Conservation (phyloP, 2,329 filamentous ascomycete species). For the Xylaria sp. region DNA sequence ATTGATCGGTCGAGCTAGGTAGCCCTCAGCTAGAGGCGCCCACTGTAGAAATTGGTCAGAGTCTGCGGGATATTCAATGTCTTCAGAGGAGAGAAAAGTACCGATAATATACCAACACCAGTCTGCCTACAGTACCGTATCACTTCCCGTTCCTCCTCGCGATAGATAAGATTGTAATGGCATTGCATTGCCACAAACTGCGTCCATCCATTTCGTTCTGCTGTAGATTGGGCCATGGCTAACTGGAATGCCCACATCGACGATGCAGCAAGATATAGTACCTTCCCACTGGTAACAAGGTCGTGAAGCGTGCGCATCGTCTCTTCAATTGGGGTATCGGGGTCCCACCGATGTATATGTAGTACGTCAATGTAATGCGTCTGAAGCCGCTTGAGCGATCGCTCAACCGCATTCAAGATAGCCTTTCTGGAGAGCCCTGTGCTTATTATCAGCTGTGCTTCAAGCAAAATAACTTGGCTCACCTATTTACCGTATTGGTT, state of each 20-base stretch:
- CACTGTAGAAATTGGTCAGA: slow-evolving; percentile 31
- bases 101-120: slow-evolving; percentile 47
- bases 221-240: slow-evolving; percentile 53
- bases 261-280: slow-evolving; percentile 58
- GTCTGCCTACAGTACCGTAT: slow-evolving; percentile 50
- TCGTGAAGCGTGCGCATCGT: slow-evolving; percentile 68
- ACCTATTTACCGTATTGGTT: slow-evolving; percentile 33
- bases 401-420: slow-evolving; percentile 46
- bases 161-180: slow-evolving; percentile 64
- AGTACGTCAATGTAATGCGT: slow-evolving; percentile 51
- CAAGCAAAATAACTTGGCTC: not conserved
- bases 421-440: slow-evolving; percentile 35
- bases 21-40: slow-evolving; percentile 40
- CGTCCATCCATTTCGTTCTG: slow-evolving; percentile 54
- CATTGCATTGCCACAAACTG: slow-evolving; percentile 69
- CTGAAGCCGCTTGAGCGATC: slow-evolving; percentile 49
- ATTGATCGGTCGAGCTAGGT: slow-evolving; percentile 9
- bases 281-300: slow-evolving; percentile 62
- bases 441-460: slow-evolving; percentile 1
- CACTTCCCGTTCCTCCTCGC: slow-evolving; percentile 64
- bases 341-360: slow-evolving; percentile 67
- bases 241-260: slow-evolving; percentile 50
- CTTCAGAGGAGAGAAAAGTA: slow-evolving; percentile 6
- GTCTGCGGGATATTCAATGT: slow-evolving; percentile 2
- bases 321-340: slow-evolving; percentile 59